Conservation (phyloP, 805 yeast species). For the Candida wancherniae region DNA sequence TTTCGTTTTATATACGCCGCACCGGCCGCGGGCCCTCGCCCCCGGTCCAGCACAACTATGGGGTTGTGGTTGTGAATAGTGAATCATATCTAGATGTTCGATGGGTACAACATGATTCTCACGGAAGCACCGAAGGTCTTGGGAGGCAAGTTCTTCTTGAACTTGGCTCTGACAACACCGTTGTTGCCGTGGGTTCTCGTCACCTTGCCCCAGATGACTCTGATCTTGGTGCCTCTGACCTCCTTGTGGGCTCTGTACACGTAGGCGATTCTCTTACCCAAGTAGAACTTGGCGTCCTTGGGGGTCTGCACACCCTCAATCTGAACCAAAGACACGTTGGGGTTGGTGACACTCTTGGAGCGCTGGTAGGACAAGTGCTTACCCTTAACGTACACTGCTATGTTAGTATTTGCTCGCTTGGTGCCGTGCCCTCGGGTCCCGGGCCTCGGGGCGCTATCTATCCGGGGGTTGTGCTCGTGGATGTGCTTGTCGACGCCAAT, state of each 20-base stretch:
- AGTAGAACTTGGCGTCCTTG: slow-evolving; percentile 97
- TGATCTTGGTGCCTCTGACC: slow-evolving; percentile 97
- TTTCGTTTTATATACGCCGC: slow-evolving; percentile 20
- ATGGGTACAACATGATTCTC: slow-evolving; percentile 99
- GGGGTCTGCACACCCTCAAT: slow-evolving; percentile 92
- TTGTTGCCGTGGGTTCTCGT: slow-evolving; percentile 98
- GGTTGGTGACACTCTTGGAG: slow-evolving; percentile 97
- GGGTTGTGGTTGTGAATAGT: slow-evolving; percentile 6
- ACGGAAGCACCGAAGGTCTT: slow-evolving; percentile 99
- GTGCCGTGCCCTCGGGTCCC: no score
- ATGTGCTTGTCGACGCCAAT: no score
- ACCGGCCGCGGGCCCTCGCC: slow-evolving; percentile 4
- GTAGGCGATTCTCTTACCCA: slow-evolving; percentile 99
- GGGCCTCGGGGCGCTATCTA: no score
- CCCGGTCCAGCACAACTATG: slow-evolving; percentile 10
- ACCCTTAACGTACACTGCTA: slow-evolving; percentile 97
- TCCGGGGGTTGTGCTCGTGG: no score
- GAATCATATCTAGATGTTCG: slow-evolving; percentile 71
- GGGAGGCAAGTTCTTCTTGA: slow-evolving; percentile 98
- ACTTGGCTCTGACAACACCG: slow-evolving; percentile 98
- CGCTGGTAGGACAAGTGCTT: slow-evolving; percentile 99
- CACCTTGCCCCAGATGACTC: slow-evolving; percentile 99
- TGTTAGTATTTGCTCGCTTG: slow-evolving; percentile 27
- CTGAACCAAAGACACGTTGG: slow-evolving; percentile 93
- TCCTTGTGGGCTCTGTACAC: slow-evolving; percentile 99